These are phyloP conservation scores for Tolypocladium capitatum DNA, from an alignment of 2,329 filamentous ascomycete genomes.

Conservation along the genomic window DNA sequence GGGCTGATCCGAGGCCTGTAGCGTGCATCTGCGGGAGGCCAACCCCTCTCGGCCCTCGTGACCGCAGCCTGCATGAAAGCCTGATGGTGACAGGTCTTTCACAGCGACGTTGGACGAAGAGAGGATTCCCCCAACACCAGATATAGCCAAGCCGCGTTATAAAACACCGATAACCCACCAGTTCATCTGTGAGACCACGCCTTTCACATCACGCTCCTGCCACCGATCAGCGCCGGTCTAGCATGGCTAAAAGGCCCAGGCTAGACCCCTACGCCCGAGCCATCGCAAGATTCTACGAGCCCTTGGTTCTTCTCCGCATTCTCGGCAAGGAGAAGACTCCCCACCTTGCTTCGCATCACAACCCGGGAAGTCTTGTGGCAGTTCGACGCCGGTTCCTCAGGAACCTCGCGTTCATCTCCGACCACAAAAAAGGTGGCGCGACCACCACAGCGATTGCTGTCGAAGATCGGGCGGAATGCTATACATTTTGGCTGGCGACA, in stretches of 20 bases:
- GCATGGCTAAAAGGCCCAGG: constrained; percentile 7
- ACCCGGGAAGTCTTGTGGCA: background rate
- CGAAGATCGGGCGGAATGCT: constrained; percentile 17
- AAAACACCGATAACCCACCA: background rate
- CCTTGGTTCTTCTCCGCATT: constrained; percentile 7
- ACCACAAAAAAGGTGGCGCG: constrained; percentile 30
- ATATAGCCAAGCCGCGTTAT: background rate
- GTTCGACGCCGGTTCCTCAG: constrained; percentile 18
- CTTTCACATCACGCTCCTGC: background rate
- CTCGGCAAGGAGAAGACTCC: constrained; percentile 1
- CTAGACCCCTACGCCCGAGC: constrained; percentile 4
- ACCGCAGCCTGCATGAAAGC: background rate
- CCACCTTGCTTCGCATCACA: background rate
- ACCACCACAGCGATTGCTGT: constrained; percentile 31
- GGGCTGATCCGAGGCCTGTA: background rate
- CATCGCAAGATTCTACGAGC: constrained; percentile 10
- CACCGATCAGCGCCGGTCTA: too few species aligned
- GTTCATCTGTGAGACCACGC: too few species aligned
- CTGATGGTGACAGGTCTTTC: too few species aligned
- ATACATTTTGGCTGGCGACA: constrained; percentile 29
- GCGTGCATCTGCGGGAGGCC: background rate
- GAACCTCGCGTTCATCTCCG: constrained; percentile 30
- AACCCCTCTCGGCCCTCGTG: background rate
- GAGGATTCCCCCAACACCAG: too few species aligned
- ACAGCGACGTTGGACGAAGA: too few species aligned